Evolutionary conservation across 345 rosid species (phyloP).

Genomic region (Streptanthus diversifolius): DNA sequence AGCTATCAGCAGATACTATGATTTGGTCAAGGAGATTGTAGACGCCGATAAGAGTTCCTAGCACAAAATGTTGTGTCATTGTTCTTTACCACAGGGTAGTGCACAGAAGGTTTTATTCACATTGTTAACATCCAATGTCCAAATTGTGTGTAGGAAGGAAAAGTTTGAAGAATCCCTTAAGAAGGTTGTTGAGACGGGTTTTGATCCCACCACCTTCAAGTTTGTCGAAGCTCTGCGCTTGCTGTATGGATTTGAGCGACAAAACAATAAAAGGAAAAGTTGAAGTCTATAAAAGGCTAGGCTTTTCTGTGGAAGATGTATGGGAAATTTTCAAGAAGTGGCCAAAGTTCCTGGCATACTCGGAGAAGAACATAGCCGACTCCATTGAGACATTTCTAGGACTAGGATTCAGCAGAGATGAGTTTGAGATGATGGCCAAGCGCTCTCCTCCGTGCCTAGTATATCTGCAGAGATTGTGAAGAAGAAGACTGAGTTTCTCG

Average conservation of each 20-base stretch:
- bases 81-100: neutral
- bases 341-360: neutral
- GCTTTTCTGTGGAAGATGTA: neutral
- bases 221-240: conserved; percentile 22
- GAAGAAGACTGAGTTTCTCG: no score
- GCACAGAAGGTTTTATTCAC: neutral
- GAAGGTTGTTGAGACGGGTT: neutral
- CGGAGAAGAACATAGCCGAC: neutral
- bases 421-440: neutral
- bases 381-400: neutral
- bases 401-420: neutral
- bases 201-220: neutral
- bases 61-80: neutral
- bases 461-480: neutral
- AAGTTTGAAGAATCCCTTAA: no score
- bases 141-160: neutral
- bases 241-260: neutral
- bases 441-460: neutral
- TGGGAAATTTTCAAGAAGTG: neutral
- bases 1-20: neutral
- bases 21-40: conserved; percentile 6
- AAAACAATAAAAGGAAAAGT: neutral
- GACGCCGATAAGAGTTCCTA: neutral
- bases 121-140: neutral
- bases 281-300: neutral